These are phyloP conservation scores for Cryptococcus wingfieldii DNA, from an alignment of 1,284 basidiomycete genomes.

Conservation along the genomic window DNA sequence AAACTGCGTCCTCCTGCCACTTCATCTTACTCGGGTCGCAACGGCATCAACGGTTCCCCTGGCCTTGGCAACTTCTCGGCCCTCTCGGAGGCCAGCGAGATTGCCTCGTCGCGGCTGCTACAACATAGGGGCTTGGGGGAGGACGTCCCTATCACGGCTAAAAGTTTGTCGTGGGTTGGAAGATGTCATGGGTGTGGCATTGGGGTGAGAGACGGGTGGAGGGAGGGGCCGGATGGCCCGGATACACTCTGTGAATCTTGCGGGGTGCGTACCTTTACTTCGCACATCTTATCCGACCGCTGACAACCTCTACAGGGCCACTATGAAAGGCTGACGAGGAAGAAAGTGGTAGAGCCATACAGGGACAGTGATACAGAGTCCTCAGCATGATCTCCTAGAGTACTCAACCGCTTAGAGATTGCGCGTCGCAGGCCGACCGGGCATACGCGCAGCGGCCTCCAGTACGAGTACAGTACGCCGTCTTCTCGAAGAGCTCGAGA, in stretches of 20 bases:
- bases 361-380: too few species aligned
- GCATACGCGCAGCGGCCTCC: too few species aligned
- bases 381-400: too few species aligned
- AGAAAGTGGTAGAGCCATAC: slow-evolving; percentile 4
- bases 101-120: slow-evolving; percentile 1
- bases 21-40: background rate
- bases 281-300: background rate
- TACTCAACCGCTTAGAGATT: too few species aligned
- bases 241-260: slow-evolving; percentile 33
- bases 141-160: background rate
- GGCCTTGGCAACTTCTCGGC: slow-evolving; percentile 4
- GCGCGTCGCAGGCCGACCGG: too few species aligned
- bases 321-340: slow-evolving; percentile 17
- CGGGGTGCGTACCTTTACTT: slow-evolving; percentile 23
- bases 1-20: background rate
- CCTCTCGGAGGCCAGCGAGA: slow-evolving; percentile 8
- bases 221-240: slow-evolving; percentile 35
- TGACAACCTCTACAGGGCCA: slow-evolving; percentile 10
- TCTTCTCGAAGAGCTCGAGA: too few species aligned
- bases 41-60: background rate
- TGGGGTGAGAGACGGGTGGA: slow-evolving; percentile 21
- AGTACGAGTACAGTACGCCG: too few species aligned
- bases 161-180: slow-evolving; percentile 3
- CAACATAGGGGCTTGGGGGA: background rate
- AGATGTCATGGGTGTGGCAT: slow-evolving; percentile 32